Conservation (phyloP, 2,329 filamentous ascomycete species). For the Tolypocladium paradoxum region DNA sequence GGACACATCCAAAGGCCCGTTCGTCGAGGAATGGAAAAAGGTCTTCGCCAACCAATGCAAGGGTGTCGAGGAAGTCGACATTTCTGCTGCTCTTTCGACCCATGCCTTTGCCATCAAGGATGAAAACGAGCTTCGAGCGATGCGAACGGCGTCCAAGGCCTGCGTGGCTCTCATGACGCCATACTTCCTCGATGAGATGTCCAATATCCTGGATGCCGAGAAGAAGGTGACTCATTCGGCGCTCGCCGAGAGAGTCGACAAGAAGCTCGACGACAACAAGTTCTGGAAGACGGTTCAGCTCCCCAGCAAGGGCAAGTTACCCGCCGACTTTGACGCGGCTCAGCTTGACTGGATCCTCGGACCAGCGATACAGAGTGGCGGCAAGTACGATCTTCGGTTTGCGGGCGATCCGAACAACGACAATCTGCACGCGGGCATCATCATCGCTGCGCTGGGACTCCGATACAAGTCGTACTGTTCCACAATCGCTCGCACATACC, state of each 20-base stretch:
- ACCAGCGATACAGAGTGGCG: slow-evolving; percentile 87
- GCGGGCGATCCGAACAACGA: slow-evolving; percentile 70
- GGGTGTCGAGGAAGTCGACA: slow-evolving; percentile 81
- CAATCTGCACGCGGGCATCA: slow-evolving; percentile 79
- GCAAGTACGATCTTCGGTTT: slow-evolving; percentile 85
- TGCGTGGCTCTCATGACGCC: slow-evolving; percentile 91
- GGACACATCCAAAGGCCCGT: slow-evolving; percentile 75
- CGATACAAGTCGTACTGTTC: slow-evolving; percentile 95
- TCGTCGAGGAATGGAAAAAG: slow-evolving; percentile 94
- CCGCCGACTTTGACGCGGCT: slow-evolving; percentile 72
- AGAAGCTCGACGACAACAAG: slow-evolving; percentile 85
- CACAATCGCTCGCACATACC: slow-evolving; percentile 82
- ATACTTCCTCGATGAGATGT: slow-evolving; percentile 98
- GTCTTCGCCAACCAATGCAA: slow-evolving; percentile 67
- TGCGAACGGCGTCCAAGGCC: slow-evolving; percentile 87
- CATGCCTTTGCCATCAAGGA: slow-evolving; percentile 88
- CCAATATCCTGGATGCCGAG: slow-evolving; percentile 85
- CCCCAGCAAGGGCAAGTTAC: slow-evolving; percentile 63
- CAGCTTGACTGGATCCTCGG: slow-evolving; percentile 93
- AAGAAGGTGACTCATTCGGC: slow-evolving; percentile 91
- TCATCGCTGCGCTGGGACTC: slow-evolving; percentile 82
- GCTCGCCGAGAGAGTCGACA: slow-evolving; percentile 77
- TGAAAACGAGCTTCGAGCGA: slow-evolving; percentile 83
- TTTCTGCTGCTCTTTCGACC: slow-evolving; percentile 69
- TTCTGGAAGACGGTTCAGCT: slow-evolving; percentile 79